Evolutionary conservation across 805 yeast genomes (phyloP).

Genomic region (Yarrowia sp.): DNA sequence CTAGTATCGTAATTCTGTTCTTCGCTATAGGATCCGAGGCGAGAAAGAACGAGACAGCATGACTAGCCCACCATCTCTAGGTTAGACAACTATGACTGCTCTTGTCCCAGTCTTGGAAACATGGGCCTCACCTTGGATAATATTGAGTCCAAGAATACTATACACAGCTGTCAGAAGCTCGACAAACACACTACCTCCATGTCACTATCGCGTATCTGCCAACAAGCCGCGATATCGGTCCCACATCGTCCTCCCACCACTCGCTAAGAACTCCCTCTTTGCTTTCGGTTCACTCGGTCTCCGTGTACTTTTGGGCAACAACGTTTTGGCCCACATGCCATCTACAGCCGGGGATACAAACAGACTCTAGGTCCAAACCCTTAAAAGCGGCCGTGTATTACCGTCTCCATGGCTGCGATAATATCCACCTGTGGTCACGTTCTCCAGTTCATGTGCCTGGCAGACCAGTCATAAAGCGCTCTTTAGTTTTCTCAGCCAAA

Average conservation of each 20-base stretch:
- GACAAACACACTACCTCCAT: too few relatives aligned
- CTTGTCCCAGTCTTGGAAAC: background rate
- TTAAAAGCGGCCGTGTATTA: background rate
- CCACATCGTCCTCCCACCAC: background rate
- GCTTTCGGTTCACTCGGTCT: conserved; percentile 10
- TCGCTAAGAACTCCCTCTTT: conserved; percentile 37
- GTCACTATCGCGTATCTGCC: too few relatives aligned
- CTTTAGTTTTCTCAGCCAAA: too few relatives aligned
- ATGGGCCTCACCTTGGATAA: background rate
- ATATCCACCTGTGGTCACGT: background rate
- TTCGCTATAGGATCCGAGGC: background rate
- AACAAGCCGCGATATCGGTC: too few relatives aligned
- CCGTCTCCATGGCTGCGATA: background rate
- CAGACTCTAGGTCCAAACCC: conserved; percentile 16
- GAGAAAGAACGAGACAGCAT: background rate
- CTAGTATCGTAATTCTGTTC: background rate
- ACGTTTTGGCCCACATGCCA: conserved; percentile 29
- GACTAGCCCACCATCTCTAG: background rate
- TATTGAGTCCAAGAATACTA: too few relatives aligned
- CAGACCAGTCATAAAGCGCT: too few relatives aligned
- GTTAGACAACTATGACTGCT: background rate
- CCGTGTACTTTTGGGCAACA: conserved; percentile 8
- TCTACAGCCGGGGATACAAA: conserved; percentile 31
- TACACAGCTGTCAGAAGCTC: too few relatives aligned
- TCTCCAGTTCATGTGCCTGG: too few relatives aligned